Percentiles rank a stretch among this genome's conserved stretches.
phyloP scores from a whole-genome alignment of 2,329 filamentous ascomycete genomes.

The Hypoxylon rubiginosum region DNA sequence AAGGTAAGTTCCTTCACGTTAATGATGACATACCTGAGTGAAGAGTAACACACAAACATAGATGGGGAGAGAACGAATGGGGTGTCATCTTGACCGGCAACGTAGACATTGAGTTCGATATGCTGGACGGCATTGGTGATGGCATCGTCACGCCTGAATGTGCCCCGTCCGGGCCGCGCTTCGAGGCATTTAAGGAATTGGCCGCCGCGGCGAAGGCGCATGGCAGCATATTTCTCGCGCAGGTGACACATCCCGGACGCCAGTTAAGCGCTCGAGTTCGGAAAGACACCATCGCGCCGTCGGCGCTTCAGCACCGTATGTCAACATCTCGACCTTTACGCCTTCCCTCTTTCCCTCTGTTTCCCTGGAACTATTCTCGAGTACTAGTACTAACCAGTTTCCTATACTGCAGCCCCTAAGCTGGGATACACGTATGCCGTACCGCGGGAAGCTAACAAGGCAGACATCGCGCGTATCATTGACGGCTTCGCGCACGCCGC shows the following conservation, averaged over 20 bases:
- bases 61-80: slow-evolving; percentile 71
- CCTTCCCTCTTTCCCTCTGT: not conserved
- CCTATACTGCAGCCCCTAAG: slow-evolving; percentile 12
- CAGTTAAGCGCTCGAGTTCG: slow-evolving; percentile 58
- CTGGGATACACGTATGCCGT: slow-evolving; percentile 56
- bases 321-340: slow-evolving; percentile 1
- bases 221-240: slow-evolving; percentile 71
- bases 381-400: slow-evolving; percentile 3
- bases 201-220: slow-evolving; percentile 68
- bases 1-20: slow-evolving; percentile 22
- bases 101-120: slow-evolving; percentile 72
- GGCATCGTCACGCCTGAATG: slow-evolving; percentile 68
- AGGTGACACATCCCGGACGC: slow-evolving; percentile 74
- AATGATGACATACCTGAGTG: slow-evolving; percentile 45
- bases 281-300: slow-evolving; percentile 58
- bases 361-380: not conserved
- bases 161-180: slow-evolving; percentile 67
- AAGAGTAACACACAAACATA: slow-evolving; percentile 11
- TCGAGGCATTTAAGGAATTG: slow-evolving; percentile 71
- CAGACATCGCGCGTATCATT: slow-evolving; percentile 70
- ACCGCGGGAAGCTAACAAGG: slow-evolving; percentile 65
- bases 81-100: slow-evolving; percentile 74
- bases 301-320: slow-evolving; percentile 53
- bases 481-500: slow-evolving; percentile 69
- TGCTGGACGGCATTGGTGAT: slow-evolving; percentile 69